Percentiles rank a stretch among this genome's conserved stretches.
Evolutionary conservation across 1,284 basidiomycete genomes (phyloP).

Genomic region (Inonotus hispidus): DNA sequence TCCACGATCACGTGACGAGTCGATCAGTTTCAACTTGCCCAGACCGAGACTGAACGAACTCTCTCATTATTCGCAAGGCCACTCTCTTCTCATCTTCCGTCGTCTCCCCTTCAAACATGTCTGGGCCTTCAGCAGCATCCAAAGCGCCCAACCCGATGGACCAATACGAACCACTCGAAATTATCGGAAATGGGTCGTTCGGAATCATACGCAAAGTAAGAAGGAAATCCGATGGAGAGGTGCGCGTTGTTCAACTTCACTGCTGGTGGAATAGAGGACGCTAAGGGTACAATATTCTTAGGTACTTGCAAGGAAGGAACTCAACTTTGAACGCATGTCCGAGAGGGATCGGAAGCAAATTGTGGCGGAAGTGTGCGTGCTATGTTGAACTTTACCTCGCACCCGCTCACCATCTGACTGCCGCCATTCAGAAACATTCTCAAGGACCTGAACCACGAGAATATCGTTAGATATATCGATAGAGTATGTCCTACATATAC

Average conservation of each 20-base stretch:
- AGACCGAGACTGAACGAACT: neutral
- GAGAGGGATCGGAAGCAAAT: slow-evolving; percentile 93
- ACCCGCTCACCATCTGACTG: neutral
- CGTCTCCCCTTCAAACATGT: neutral
- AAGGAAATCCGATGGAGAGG: slow-evolving; percentile 79
- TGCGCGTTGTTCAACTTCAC: slow-evolving; percentile 36
- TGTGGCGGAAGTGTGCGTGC: slow-evolving; percentile 90
- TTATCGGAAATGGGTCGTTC: slow-evolving; percentile 97
- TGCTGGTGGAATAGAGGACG: neutral
- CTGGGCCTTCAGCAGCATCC: neutral
- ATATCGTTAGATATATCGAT: slow-evolving; percentile 94
- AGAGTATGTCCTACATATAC: slow-evolving; percentile 33
- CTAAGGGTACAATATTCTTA: slow-evolving; percentile 26
- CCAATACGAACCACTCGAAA: slow-evolving; percentile 81
- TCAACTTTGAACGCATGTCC: slow-evolving; percentile 93
- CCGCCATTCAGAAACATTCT: slow-evolving; percentile 76
- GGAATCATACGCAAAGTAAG: slow-evolving; percentile 93
- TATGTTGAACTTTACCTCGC: neutral
- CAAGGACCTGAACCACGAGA: slow-evolving; percentile 89
- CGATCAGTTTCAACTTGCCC: neutral
- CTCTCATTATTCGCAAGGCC: neutral
- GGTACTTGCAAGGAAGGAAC: slow-evolving; percentile 90
- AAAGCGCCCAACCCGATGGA: slow-evolving; percentile 38
- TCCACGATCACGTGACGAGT: slow-evolving; percentile 7
- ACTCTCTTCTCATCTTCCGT: neutral